Percentiles rank a stretch among this genome's conserved stretches.
Conservation (phyloP, 2,329 filamentous ascomycete genomes). For the Bipolaris bicolor region DNA sequence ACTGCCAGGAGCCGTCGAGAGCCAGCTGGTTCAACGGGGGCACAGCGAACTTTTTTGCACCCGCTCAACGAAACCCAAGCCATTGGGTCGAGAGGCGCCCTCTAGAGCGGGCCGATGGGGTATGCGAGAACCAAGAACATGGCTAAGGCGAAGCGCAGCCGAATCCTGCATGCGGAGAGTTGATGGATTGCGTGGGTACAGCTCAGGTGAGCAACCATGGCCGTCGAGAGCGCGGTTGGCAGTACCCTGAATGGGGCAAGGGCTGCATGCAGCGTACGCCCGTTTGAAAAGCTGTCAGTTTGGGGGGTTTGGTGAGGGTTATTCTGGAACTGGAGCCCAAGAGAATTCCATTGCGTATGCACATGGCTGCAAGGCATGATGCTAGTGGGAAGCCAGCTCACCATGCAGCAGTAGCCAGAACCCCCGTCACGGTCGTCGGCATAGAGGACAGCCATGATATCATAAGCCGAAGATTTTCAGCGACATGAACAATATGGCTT, state of each 20-base stretch:
- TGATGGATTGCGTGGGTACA: constrained; percentile 3
- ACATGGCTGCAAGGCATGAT: constrained; percentile 15
- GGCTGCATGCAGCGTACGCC: constrained; percentile 7
- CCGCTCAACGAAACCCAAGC: constrained; percentile 4
- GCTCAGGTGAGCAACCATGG: constrained; percentile 1
- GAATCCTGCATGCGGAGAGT: constrained; percentile 7
- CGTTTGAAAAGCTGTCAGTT: constrained; percentile 7
- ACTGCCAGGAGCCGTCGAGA: constrained; percentile 25
- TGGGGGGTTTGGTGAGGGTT: constrained; percentile 3
- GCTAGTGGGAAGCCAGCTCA: constrained; percentile 22
- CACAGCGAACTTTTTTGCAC: constrained; percentile 15
- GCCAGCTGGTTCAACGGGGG: not conserved
- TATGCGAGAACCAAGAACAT: constrained; percentile 9
- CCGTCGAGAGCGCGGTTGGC: not conserved
- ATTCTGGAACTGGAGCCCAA: constrained; percentile 11
- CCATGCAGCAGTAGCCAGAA: constrained; percentile 19
- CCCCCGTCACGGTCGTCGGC: constrained; percentile 10
- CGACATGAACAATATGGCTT: not conserved
- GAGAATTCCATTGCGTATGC: constrained; percentile 11
- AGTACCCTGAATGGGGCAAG: constrained; percentile 2
- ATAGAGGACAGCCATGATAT: constrained; percentile 7
- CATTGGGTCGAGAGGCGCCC: constrained; percentile 12
- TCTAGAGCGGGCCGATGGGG: constrained; percentile 16
- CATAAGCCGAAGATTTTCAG: constrained; percentile 1
- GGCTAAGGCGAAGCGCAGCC: constrained; percentile 5